These are phyloP conservation scores for Tubosaeta sp. DNA, from an alignment of 768 basidiomycete species.

Conservation along the genomic window DNA sequence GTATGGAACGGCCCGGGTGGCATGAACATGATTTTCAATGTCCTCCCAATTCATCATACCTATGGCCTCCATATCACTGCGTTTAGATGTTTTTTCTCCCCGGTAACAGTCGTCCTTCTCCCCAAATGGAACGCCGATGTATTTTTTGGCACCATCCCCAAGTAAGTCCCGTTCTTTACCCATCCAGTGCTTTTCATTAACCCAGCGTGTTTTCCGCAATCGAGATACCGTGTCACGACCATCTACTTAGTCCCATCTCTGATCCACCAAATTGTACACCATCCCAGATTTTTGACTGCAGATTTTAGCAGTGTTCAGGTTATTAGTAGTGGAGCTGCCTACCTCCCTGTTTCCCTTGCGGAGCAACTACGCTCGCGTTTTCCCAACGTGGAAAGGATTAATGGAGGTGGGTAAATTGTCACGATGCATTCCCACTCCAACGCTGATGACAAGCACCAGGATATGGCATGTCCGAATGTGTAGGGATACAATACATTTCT, in stretches of 20 bases:
- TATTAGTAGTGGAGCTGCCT: conserved; percentile 57
- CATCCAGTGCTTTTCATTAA: not conserved
- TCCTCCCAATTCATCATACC: conserved; percentile 65
- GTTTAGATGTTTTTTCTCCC: conserved; percentile 46
- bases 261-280: conserved; percentile 59
- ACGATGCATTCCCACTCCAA: not conserved
- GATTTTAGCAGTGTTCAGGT: conserved; percentile 50
- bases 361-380: conserved; percentile 38
- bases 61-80: conserved; percentile 55
- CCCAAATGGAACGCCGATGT: conserved; percentile 55
- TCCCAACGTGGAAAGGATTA: conserved; percentile 31
- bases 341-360: conserved; percentile 55
- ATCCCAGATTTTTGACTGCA: conserved; percentile 39
- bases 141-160: conserved; percentile 51
- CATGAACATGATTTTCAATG: conserved; percentile 47
- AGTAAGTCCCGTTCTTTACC: conserved; percentile 36
- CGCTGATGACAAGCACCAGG: conserved; percentile 35
- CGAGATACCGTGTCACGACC: conserved; percentile 51
- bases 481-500: conserved; percentile 31
- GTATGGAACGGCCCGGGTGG: conserved; percentile 40
- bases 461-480: conserved; percentile 69
- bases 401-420: conserved; percentile 41
- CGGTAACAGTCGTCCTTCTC: conserved; percentile 50
- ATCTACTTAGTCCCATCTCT: conserved; percentile 58
- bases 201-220: not conserved